These are phyloP conservation scores for Cyberlindnera saturnus DNA, from an alignment of 805 yeast species.

Conservation along the genomic window DNA sequence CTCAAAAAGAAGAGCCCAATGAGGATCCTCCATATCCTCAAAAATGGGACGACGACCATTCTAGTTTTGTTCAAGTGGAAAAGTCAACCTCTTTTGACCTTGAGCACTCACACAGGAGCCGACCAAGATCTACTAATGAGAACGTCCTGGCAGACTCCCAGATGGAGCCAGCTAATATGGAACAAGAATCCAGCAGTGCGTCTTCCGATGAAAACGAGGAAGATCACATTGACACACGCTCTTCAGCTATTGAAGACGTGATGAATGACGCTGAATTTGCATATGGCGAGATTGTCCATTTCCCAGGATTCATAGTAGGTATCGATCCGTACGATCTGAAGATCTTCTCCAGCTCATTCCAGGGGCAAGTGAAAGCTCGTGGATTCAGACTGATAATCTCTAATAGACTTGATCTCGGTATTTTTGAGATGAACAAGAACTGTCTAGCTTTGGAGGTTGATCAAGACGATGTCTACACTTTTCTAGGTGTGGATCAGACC, in stretches of 20 bases:
- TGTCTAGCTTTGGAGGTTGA: constrained; percentile 11
- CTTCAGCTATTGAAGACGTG: neutral
- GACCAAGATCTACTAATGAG: too few relatives aligned
- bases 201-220: neutral
- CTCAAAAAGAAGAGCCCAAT: neutral
- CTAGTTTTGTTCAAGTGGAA: constrained; percentile 1
- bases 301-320: constrained; percentile 13
- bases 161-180: too few relatives aligned
- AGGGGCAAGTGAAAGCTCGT: constrained; percentile 3
- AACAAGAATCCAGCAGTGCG: too few relatives aligned
- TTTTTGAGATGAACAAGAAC: constrained; percentile 10
- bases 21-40: neutral
- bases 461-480: neutral
- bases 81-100: neutral
- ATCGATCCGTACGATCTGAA: constrained; percentile 8
- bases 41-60: neutral
- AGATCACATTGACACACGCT: neutral
- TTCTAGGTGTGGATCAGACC: neutral
- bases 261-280: neutral
- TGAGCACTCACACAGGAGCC: too few relatives aligned
- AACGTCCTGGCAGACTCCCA: too few relatives aligned
- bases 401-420: constrained; percentile 1
- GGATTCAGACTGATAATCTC: constrained; percentile 15
- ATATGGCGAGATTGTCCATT: neutral
- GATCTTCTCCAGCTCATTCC: constrained; percentile 12